Evolutionary conservation across 2,329 filamentous ascomycete genomes (phyloP).

Genomic region (Ascochyta rabiei): DNA sequence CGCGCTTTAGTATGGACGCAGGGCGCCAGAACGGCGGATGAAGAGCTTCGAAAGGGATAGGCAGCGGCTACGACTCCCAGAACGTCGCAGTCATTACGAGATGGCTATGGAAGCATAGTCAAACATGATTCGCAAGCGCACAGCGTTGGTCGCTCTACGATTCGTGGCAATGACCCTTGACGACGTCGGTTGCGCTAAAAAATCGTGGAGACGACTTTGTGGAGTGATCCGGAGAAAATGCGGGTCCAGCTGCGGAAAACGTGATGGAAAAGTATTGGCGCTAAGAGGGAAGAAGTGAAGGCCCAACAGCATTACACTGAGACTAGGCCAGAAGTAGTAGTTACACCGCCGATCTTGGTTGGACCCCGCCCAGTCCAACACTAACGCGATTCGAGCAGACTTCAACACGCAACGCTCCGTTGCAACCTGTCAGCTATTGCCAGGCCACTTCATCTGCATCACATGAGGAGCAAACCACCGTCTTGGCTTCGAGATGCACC

Average conservation of each 20-base stretch:
- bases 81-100: slow-evolving; percentile 14
- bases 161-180: slow-evolving; percentile 1
- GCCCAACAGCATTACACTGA: slow-evolving; percentile 1
- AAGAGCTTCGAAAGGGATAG: slow-evolving; percentile 22
- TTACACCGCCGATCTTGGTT: slow-evolving; percentile 11
- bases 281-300: slow-evolving; percentile 2
- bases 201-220: slow-evolving; percentile 22
- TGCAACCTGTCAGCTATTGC: slow-evolving; percentile 7
- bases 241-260: slow-evolving; percentile 12
- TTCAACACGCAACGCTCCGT: slow-evolving; percentile 13
- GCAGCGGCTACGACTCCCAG: slow-evolving; percentile 22
- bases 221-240: slow-evolving; percentile 27
- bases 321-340: slow-evolving; percentile 15
- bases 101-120: not conserved
- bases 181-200: slow-evolving; percentile 1
- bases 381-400: slow-evolving; percentile 3
- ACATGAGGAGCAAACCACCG: slow-evolving; percentile 13
- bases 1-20: not conserved
- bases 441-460: slow-evolving; percentile 2
- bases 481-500: slow-evolving; percentile 19
- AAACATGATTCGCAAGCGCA: slow-evolving; percentile 16
- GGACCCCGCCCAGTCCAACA: slow-evolving; percentile 13
- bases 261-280: slow-evolving; percentile 8
- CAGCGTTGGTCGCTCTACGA: slow-evolving; percentile 4
- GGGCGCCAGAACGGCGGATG: slow-evolving; percentile 20